Evolutionary conservation across 352 stramenopile species (phyloP).

Genomic region (Pythium grandisporangium): DNA sequence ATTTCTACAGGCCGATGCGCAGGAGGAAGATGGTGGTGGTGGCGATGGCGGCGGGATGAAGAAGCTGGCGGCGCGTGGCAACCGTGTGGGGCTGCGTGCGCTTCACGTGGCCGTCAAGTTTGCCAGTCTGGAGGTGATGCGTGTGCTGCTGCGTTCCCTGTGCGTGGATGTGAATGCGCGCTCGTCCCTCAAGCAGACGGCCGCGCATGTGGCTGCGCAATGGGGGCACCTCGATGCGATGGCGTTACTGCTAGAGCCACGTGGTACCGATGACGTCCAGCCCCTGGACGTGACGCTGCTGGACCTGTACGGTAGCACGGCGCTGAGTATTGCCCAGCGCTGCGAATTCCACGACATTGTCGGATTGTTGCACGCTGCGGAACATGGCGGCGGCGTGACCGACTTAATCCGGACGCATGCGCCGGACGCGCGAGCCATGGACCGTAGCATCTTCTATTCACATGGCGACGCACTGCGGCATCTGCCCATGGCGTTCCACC

Average conservation of each 20-base stretch:
- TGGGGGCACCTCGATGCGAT: constrained; percentile 34
- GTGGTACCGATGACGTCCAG: too few species aligned
- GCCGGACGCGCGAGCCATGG: too few species aligned
- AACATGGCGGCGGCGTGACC: background rate
- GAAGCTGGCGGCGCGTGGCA: constrained; percentile 37
- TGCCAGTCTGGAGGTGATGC: constrained; percentile 14
- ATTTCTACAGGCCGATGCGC: constrained; percentile 32
- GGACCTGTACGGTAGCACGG: constrained; percentile 41
- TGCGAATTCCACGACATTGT: constrained; percentile 26
- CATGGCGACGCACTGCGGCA: constrained; percentile 72
- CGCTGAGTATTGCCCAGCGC: constrained; percentile 31
- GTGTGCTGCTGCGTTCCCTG: constrained; percentile 23
- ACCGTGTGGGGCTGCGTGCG: constrained; percentile 49
- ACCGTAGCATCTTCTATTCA: too few species aligned
- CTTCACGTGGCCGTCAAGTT: constrained; percentile 74
- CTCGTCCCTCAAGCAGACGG: constrained; percentile 48
- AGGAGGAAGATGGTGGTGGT: constrained; percentile 1
- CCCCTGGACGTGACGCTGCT: constrained; percentile 19
- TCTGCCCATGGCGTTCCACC: constrained; percentile 59
- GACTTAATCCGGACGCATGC: constrained; percentile 16
- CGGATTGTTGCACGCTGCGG: constrained; percentile 10
- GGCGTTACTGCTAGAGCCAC: constrained; percentile 25
- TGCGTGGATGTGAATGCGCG: constrained; percentile 33
- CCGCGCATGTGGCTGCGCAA: constrained; percentile 56
- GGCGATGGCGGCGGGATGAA: constrained; percentile 14